Evolutionary conservation across 1,139 yeast species (phyloP).

Genomic region (Spathaspora jeffriesii): DNA sequence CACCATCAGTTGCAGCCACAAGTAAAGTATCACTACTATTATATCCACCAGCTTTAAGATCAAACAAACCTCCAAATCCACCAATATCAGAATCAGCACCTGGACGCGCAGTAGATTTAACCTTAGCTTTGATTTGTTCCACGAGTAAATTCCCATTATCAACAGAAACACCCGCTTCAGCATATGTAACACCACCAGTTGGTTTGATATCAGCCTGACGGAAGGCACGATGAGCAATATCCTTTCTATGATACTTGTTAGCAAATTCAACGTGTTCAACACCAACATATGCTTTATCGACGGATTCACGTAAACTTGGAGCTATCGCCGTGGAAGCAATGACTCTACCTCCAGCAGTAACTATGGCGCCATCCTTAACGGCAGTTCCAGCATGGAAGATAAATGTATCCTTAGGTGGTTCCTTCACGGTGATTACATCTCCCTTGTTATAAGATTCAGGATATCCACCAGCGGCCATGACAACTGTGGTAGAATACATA

Average conservation of each 20-base stretch:
- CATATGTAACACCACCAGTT: constrained; percentile 68
- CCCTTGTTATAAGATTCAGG: constrained; percentile 89
- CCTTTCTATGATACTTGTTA: constrained; percentile 82
- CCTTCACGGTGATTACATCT: constrained; percentile 68
- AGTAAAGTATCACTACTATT: constrained; percentile 72
- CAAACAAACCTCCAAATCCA: constrained; percentile 98
- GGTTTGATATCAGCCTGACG: constrained; percentile 42
- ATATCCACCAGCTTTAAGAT: constrained; percentile 86
- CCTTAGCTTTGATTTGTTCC: constrained; percentile 86
- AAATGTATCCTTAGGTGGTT: constrained; percentile 54
- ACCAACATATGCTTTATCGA: constrained; percentile 82
- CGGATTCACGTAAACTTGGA: constrained; percentile 73
- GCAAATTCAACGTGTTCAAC: constrained; percentile 73
- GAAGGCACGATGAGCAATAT: constrained; percentile 96
- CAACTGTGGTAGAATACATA: constrained; percentile 85
- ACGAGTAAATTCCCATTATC: constrained; percentile 93
- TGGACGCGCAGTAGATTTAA: constrained; percentile 90
- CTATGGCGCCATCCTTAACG: constrained; percentile 53
- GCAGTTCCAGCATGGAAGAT: constrained; percentile 97
- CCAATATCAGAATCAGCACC: constrained; percentile 99
- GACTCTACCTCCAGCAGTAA: constrained; percentile 96
- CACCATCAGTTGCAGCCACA: constrained; percentile 99
- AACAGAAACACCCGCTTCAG: constrained; percentile 95
- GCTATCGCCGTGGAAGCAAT: constrained; percentile 94
- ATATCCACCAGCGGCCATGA: constrained; percentile 96